Percentiles rank a stretch among this genome's conserved stretches.
Evolutionary conservation across 352 stramenopile species (phyloP).

Genomic region (Phytophthora ramorum): DNA sequence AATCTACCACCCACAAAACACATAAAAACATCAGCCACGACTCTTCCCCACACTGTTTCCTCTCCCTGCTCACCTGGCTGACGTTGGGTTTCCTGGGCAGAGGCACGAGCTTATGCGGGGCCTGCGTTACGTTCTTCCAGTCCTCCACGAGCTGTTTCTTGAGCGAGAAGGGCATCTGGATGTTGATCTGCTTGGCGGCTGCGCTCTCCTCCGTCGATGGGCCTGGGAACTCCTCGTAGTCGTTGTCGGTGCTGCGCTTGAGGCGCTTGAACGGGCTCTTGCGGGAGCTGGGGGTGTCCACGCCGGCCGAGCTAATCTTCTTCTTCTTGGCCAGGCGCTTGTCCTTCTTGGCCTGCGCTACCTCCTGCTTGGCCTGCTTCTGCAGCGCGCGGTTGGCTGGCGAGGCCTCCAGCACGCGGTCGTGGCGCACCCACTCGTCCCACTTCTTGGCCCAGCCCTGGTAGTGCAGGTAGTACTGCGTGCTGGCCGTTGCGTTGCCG

Average conservation of each 20-base stretch:
- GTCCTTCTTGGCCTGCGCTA: slow-evolving; percentile 70
- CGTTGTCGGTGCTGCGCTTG: slow-evolving; percentile 68
- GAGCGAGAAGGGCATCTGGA: slow-evolving; percentile 91
- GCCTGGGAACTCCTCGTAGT: slow-evolving; percentile 66
- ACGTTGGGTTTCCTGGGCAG: slow-evolving; percentile 81
- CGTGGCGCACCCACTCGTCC: slow-evolving; percentile 89
- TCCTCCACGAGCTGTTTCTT: slow-evolving; percentile 94
- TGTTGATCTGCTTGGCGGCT: slow-evolving; percentile 55
- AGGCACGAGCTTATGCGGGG: slow-evolving; percentile 79
- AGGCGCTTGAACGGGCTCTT: slow-evolving; percentile 84
- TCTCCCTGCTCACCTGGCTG: slow-evolving; percentile 25
- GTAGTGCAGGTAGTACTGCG: slow-evolving; percentile 92
- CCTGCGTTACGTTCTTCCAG: slow-evolving; percentile 89
- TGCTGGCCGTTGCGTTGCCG: slow-evolving; percentile 30
- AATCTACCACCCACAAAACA: slow-evolving; percentile 38
- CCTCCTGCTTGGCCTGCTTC: slow-evolving; percentile 52
- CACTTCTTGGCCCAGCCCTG: slow-evolving; percentile 92
- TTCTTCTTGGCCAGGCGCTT: slow-evolving; percentile 60
- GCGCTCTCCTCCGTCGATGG: slow-evolving; percentile 10
- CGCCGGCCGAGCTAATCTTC: slow-evolving; percentile 69
- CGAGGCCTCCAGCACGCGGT: slow-evolving; percentile 80
- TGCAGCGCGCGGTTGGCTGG: slow-evolving; percentile 61
- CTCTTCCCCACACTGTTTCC: neutral
- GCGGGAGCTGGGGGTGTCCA: slow-evolving; percentile 52
- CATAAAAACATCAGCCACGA: slow-evolving; percentile 1